A percentile compares a stretch with the other conserved stretches of the same genome.
Conservation (phyloP, 192 early-diverging fungal genomes). For the Umbelopsis ramanniana region DNA sequence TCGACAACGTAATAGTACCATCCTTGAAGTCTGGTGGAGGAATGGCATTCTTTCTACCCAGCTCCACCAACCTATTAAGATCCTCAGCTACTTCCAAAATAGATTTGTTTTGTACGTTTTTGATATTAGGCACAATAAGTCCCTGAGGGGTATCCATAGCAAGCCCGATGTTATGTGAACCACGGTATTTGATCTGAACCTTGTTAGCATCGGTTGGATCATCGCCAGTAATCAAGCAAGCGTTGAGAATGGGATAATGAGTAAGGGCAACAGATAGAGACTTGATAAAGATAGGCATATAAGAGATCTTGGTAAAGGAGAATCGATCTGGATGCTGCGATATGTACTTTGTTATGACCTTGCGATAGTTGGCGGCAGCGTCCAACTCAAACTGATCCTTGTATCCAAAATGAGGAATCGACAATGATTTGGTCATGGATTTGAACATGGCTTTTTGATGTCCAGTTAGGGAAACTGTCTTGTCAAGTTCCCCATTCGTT, state of each 20-base stretch:
- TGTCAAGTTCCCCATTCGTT: conserved; percentile 54
- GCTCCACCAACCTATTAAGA: conserved; percentile 70
- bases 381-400: conserved; percentile 89
- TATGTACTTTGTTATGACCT: conserved; percentile 68
- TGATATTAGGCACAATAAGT: conserved; percentile 92
- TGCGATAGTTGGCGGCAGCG: conserved; percentile 63
- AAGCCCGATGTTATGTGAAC: conserved; percentile 89
- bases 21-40: conserved; percentile 70
- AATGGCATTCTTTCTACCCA: conserved; percentile 65
- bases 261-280: conserved; percentile 79
- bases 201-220: conserved; percentile 44
- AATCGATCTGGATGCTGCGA: conserved; percentile 48
- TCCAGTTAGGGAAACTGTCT: conserved; percentile 66
- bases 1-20: conserved; percentile 92
- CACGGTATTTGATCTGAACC: conserved; percentile 74
- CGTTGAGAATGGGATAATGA: conserved; percentile 89
- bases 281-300: conserved; percentile 97
- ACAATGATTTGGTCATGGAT: conserved; percentile 88
- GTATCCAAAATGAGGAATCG: conserved; percentile 95
- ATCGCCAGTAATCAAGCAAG: conserved; percentile 53
- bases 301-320: conserved; percentile 78
- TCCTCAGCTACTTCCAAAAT: conserved; percentile 91
- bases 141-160: conserved; percentile 99
- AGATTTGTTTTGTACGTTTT: conserved; percentile 84
- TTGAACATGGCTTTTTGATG: conserved; percentile 98